Base-by-base conservation (phyloP, 352 stramenopile species). In the Globisporangium recalcitrans region DNA sequence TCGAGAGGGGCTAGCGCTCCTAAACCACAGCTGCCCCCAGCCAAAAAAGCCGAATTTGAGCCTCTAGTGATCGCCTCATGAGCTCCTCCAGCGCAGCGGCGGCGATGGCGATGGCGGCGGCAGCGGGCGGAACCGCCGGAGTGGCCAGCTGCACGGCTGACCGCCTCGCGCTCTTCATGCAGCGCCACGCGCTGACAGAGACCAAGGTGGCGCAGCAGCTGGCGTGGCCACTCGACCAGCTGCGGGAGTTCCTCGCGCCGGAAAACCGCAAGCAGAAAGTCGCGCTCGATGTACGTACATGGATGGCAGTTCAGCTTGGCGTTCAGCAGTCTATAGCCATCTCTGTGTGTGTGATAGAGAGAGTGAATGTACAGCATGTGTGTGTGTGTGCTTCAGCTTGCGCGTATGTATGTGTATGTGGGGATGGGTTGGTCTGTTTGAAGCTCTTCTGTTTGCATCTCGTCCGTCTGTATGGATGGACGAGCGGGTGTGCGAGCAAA, bases 151-250 rank as follows among this genome's bases (percentile, higher is more conserved):
- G 78, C 31, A 64, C 70, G 31, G 75, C 80, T 36, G 77, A 87
- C 38, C 77, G 79, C 47, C 77, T 92, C 51, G 73, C 65, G 60
- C 70, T 73, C 31, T 82, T 92, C 49, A 81, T 92, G 66, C 68
- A 79, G 59, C 77, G 79, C 57, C 82, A 85, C 68, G 64, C 42
- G 47, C 63, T 92, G 29, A 21, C 71, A 0, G 57, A 73, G 11
- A 73, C 79, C 4, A 73, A 71, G 26, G 67, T 90, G 36, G 75
- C 79, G 22, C 66, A 56, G 57, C 75, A 88, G 65, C 57, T 92
- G 34, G 67, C 71, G 36, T 92, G 83, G 80, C 46, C 68, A 3
- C 14, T 65, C 21, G 79, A 89, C 31, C 62, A 84, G 59, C 67
- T 92, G 52, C 66, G 68, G 32, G 56, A 68, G 51, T 90, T 88